phyloP scores from a whole-genome alignment of 179 eudicot species.

The Vitellaria paradoxa region DNA sequence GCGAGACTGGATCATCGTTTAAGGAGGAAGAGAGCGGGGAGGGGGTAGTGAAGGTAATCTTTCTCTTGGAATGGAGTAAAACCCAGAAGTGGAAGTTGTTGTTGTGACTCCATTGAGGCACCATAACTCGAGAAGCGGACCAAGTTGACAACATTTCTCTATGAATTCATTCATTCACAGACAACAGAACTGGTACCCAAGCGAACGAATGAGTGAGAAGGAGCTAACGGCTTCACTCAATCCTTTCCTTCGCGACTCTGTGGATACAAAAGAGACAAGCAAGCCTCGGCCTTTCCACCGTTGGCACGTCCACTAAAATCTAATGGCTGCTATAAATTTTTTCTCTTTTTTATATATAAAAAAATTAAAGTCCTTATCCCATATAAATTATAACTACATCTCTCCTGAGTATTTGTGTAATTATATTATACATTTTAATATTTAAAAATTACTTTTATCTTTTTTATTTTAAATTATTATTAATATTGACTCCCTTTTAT shows the following conservation, averaged over 20 bases:
- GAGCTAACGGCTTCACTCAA: background rate
- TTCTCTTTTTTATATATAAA: no score
- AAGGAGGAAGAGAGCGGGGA: constrained; percentile 18
- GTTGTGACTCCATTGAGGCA: constrained; percentile 14
- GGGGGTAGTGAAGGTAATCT: background rate
- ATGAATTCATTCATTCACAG: background rate
- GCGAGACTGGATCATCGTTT: constrained; percentile 14
- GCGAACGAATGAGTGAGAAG: background rate
- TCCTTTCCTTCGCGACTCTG: background rate
- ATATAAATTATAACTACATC: no score
- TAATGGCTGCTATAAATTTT: no score
- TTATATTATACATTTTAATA: no score
- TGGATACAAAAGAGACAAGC: constrained; percentile 7
- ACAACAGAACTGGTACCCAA: background rate
- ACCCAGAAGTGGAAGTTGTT: background rate
- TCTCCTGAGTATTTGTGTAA: no score
- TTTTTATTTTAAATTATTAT: no score
- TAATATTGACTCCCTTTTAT: no score
- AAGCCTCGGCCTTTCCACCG: background rate
- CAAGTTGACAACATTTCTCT: constrained; percentile 23
- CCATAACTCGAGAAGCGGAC: constrained; percentile 7
- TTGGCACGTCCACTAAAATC: background rate
- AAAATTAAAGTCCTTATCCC: no score
- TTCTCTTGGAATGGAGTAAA: constrained; percentile 18
- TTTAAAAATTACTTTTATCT: no score